A percentile compares a stretch with the other conserved stretches of the same genome.
Conservation (phyloP, 108 stramenopile species). For the Chaetoceros muelleri region DNA sequence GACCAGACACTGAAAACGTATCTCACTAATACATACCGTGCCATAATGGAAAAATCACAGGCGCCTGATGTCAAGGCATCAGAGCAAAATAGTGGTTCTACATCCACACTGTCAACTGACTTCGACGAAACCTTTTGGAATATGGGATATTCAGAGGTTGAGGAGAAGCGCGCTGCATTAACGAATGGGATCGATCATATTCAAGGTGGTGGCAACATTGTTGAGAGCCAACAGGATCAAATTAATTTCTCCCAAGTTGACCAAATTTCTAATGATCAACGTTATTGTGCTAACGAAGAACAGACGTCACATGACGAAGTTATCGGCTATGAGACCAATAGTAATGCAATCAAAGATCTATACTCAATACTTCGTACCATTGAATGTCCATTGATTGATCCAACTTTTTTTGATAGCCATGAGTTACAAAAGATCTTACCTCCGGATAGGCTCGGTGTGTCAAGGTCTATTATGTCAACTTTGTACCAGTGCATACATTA, state of each 20-base stretch:
- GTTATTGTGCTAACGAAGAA: too few species aligned
- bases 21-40: too few species aligned
- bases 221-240: too few species aligned
- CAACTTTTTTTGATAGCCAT: background rate
- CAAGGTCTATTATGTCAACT: background rate
- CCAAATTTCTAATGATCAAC: too few species aligned
- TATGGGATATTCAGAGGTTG: background rate
- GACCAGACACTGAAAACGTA: background rate
- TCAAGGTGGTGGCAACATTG: too few species aligned
- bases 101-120: background rate
- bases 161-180: too few species aligned
- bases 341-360: background rate
- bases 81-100: too few species aligned
- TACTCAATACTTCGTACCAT: background rate
- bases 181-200: too few species aligned
- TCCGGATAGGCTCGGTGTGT: constrained; percentile 1
- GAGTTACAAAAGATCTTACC: constrained; percentile 1
- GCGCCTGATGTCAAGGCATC: too few species aligned
- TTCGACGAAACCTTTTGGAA: background rate
- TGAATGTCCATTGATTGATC: background rate
- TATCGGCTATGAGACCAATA: background rate
- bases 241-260: too few species aligned
- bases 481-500: background rate
- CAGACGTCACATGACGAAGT: too few species aligned
- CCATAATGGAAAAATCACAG: too few species aligned